phyloP scores from a whole-genome alignment of 2,329 filamentous ascomycete species.

The Verticillium albo-atrum region DNA sequence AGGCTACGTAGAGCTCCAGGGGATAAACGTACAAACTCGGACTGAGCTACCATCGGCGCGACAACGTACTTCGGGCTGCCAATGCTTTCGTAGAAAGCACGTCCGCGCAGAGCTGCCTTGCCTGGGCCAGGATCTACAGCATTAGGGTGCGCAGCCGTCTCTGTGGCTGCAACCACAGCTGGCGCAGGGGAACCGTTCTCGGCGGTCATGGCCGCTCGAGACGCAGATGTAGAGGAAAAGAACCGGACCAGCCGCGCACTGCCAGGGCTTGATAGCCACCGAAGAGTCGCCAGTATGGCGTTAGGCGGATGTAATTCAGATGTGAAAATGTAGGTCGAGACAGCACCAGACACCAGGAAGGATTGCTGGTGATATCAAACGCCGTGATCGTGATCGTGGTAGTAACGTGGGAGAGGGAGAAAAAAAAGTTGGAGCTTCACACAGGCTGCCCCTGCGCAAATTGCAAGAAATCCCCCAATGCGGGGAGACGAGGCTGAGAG shows the following conservation, averaged over 20 bases:
- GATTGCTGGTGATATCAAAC: background rate
- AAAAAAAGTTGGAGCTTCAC: background rate
- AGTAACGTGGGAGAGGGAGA: too few relatives aligned
- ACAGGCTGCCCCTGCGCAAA: background rate
- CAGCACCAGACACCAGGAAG: too few relatives aligned
- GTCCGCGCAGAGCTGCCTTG: conserved; percentile 64
- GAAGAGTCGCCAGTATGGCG: conserved; percentile 9
- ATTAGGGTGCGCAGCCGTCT: conserved; percentile 16
- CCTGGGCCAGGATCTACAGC: conserved; percentile 1
- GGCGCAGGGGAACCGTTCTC: conserved; percentile 17
- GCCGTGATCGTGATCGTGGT: too few relatives aligned
- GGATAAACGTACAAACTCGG: conserved; percentile 75
- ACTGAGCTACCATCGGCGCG: conserved; percentile 97
- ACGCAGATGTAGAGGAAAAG: conserved; percentile 2
- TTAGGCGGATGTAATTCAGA: background rate
- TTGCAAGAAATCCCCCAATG: background rate
- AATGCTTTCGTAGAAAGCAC: conserved; percentile 92
- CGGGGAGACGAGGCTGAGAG: background rate
- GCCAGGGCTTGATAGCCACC: conserved; percentile 7
- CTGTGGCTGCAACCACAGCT: too few relatives aligned
- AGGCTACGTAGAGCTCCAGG: conserved; percentile 1
- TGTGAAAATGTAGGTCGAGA: background rate
- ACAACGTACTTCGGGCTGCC: conserved; percentile 87
- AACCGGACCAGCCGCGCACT: conserved; percentile 9
- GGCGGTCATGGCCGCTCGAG: conserved; percentile 13